phyloP scores from a whole-genome alignment of 2,329 filamentous ascomycete genomes.

The Dactylellina cionopaga region DNA sequence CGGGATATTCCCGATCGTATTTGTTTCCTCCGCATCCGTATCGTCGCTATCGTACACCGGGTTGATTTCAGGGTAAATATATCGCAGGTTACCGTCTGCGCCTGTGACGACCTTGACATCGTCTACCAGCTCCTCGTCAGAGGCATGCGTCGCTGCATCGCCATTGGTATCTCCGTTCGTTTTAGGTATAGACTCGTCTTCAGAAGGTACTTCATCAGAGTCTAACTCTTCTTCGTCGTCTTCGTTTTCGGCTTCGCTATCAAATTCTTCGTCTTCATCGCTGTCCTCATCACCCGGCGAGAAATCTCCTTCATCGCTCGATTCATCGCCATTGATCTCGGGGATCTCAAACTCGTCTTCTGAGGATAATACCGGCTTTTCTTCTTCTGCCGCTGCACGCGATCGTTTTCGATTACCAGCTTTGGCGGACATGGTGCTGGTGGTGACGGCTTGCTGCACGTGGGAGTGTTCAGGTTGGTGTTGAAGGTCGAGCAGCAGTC shows the following conservation, averaged over 20 bases:
- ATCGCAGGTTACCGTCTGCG: constrained; percentile 89
- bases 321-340: constrained; percentile 61
- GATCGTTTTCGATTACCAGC: constrained; percentile 37
- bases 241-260: constrained; percentile 68
- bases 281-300: constrained; percentile 69
- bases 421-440: constrained; percentile 31
- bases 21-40: constrained; percentile 79
- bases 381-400: constrained; percentile 33
- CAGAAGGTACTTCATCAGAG: constrained; percentile 66
- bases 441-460: constrained; percentile 19
- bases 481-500: constrained; percentile 34
- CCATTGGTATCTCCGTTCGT: constrained; percentile 61
- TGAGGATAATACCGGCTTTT: constrained; percentile 38
- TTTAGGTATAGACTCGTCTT: constrained; percentile 61
- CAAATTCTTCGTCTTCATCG: constrained; percentile 63
- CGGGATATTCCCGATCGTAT: constrained; percentile 95
- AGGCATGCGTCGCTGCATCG: constrained; percentile 61
- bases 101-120: constrained; percentile 74
- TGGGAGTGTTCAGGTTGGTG: constrained; percentile 13
- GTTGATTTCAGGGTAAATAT: constrained; percentile 92
- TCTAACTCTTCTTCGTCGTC: constrained; percentile 64
- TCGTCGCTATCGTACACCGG: constrained; percentile 97
- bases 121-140: constrained; percentile 65
- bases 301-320: constrained; percentile 63
- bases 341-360: constrained; percentile 52